These are phyloP conservation scores for Zymoseptoria pseudotritici DNA, from an alignment of 2,329 filamentous ascomycete species.

Conservation along the genomic window DNA sequence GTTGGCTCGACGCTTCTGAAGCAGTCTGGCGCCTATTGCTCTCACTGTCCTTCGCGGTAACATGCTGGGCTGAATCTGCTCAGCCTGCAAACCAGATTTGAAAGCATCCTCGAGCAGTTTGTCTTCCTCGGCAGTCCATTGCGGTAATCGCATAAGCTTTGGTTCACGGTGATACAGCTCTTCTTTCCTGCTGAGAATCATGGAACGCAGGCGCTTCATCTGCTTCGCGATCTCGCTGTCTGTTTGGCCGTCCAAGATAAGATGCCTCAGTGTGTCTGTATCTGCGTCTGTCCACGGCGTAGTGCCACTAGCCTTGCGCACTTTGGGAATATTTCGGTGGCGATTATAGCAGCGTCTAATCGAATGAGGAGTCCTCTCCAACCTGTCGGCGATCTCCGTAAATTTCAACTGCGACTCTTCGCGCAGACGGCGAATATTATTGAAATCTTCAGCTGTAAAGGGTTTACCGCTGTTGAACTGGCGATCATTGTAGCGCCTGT, in stretches of 20 bases:
- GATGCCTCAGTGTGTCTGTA: neutral
- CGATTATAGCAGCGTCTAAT: no score
- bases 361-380: neutral
- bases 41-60: neutral
- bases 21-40: neutral
- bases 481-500: neutral
- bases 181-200: neutral
- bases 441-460: neutral
- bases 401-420: neutral
- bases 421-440: neutral
- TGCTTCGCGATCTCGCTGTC: neutral
- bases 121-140: neutral
- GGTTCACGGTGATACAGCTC: neutral
- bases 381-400: neutral
- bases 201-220: neutral
- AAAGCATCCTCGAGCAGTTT: neutral
- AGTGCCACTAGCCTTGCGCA: no score
- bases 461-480: neutral
- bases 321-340: no score
- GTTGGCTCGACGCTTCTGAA: neutral
- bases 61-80: neutral
- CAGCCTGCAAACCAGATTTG: neutral
- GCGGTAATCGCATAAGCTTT: no score
- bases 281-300: neutral
- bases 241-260: no score